Evolutionary conservation across 2,329 filamentous ascomycete genomes (phyloP), one percentile per base, ranked within the genome.

Genomic region (Aspergillus ibericus): DNA sequence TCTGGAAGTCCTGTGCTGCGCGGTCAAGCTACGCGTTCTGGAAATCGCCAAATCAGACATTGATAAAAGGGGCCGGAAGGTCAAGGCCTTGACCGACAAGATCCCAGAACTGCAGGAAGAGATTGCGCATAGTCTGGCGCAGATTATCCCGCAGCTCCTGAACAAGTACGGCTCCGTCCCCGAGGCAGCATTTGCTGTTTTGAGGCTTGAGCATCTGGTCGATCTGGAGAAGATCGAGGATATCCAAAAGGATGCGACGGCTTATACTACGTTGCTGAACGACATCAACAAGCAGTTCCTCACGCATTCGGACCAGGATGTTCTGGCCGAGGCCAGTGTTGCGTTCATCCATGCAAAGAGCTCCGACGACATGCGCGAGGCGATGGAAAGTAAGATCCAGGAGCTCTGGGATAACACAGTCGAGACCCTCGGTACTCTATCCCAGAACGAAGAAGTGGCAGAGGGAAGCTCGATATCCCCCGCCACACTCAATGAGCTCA

Each of bases 211-310:
- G 71, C 91, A 93, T 70, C 86, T 91, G 38, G 85, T 99, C 20
- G 91, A 96, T 65, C 83, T 97, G 1, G 90, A 93, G 40, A 85
- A 93, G 20, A 96, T 98, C 70, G 89, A 93, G 70, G 91, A 96
- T 69, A 80, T 98, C 36, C 88, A 93, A 53, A 92, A 96, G 72
- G 92, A 96, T 64, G 86, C 91, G 0, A 88, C 89, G 1, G 88
- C 87, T 1, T 96, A 96, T 70, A 85, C 88, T 6, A 86, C 88
- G 20, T 79, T 98, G 29, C 81, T 99, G 1, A 92, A 96, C 66
- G 93, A 97, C 68, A 92, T 98, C 66, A 92, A 91, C 73, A 92
- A 91, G 58, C 95, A 99, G 68, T 98, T 99, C 77, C 87, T 90
- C 67, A 87, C 92, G n/a, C 95, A 99, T 70, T 90, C 91, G 44